These are phyloP conservation scores for Venturia pyrina DNA, from an alignment of 2,329 filamentous ascomycete genomes.

Conservation along the genomic window DNA sequence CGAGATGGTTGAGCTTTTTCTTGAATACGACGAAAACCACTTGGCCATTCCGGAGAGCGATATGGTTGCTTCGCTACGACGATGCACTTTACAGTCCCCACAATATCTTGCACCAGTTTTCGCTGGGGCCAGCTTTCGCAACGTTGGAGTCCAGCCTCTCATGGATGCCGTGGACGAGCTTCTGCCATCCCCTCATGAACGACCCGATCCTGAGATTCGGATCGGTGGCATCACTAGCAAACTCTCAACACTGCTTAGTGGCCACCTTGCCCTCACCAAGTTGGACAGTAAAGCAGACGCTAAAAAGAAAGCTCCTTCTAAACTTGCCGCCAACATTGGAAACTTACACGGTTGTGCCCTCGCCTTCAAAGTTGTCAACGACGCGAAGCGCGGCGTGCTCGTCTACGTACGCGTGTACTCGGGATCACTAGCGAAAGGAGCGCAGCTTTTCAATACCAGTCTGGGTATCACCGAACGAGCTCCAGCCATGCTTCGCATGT, in stretches of 20 bases:
- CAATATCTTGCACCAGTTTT: constrained; percentile 78
- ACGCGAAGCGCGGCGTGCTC: constrained; percentile 73
- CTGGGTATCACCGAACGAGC: constrained; percentile 69
- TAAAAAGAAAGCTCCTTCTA: constrained; percentile 12
- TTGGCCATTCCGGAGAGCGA: constrained; percentile 53
- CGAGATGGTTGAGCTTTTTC: constrained; percentile 70
- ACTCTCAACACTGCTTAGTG: constrained; percentile 36
- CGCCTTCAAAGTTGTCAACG: constrained; percentile 90
- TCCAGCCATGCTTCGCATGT: constrained; percentile 77
- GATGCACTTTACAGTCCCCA: constrained; percentile 56
- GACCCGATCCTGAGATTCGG: constrained; percentile 68
- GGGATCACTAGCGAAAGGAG: constrained; percentile 64
- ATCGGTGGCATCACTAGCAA: constrained; percentile 49
- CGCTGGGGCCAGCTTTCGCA: constrained; percentile 83
- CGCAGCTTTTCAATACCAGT: constrained; percentile 77
- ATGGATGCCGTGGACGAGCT: constrained; percentile 83
- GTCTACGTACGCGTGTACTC: constrained; percentile 91
- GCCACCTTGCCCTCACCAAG: constrained; percentile 21
- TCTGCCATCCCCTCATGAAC: constrained; percentile 70
- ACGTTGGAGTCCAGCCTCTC: constrained; percentile 86
- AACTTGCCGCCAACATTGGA: constrained; percentile 12
- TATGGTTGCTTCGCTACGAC: constrained; percentile 65
- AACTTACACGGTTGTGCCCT: constrained; percentile 61
- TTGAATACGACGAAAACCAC: constrained; percentile 66
- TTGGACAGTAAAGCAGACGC: constrained; percentile 11